These are phyloP conservation scores for Penicillium manginii DNA, from an alignment of 495 filamentous ascomycete species.

Conservation along the genomic window DNA sequence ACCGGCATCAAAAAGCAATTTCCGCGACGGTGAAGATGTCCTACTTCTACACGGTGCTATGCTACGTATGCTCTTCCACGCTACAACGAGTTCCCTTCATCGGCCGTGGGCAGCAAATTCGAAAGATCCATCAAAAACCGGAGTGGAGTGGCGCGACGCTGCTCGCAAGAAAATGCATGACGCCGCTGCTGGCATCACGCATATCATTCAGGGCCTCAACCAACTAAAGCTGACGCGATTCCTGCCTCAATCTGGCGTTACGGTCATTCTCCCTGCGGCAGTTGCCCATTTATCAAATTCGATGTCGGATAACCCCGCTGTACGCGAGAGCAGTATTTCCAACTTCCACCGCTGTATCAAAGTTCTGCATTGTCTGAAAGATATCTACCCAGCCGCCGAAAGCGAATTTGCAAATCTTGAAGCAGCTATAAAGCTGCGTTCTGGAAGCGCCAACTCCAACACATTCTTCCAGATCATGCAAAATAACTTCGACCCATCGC, in stretches of 20 bases:
- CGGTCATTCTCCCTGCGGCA: conserved; percentile 81
- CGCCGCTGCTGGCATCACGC: conserved; percentile 75
- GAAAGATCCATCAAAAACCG: conserved; percentile 48
- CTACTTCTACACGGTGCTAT: conserved; percentile 75
- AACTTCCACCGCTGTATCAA: conserved; percentile 81
- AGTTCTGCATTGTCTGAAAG: conserved; percentile 74
- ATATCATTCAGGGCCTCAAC: conserved; percentile 72
- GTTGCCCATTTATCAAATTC: conserved; percentile 87
- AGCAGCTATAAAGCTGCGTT: conserved; percentile 67
- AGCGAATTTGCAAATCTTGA: conserved; percentile 80
- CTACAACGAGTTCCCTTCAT: conserved; percentile 82
- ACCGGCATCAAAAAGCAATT: conserved; percentile 35
- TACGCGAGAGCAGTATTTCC: conserved; percentile 64
- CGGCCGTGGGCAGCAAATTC: conserved; percentile 72
- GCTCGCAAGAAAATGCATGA: conserved; percentile 75
- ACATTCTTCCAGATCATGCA: conserved; percentile 45
- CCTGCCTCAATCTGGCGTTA: conserved; percentile 83
- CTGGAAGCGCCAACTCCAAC: conserved; percentile 30
- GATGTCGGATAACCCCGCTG: conserved; percentile 68
- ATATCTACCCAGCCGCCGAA: conserved; percentile 82
- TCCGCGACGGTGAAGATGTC: conserved; percentile 51
- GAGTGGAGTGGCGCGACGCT: conserved; percentile 42
- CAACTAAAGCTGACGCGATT: conserved; percentile 69
- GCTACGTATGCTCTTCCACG: conserved; percentile 84
- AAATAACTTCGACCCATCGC: conserved; percentile 27